phyloP scores from a whole-genome alignment of 768 basidiomycete species.

The Postia placenta region DNA sequence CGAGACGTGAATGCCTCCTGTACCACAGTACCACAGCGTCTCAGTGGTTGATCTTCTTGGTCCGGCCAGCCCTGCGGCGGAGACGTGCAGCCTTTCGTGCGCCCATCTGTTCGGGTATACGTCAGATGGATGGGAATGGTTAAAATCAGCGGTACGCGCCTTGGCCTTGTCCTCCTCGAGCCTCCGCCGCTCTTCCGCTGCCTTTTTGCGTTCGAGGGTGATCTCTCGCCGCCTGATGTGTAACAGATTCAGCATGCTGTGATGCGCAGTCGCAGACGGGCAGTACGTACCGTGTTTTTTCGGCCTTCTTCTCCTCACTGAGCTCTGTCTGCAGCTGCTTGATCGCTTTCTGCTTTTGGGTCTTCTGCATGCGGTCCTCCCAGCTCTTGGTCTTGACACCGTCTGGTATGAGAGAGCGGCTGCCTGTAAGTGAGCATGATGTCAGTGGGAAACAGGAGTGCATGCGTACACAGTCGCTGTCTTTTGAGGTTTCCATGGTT shows the following conservation, averaged over 20 bases:
- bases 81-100: constrained; percentile 70
- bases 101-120: constrained; percentile 55
- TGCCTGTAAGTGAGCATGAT: constrained; percentile 23
- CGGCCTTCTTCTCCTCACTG: constrained; percentile 70
- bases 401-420: constrained; percentile 61
- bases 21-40: neutral
- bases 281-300: constrained; percentile 51
- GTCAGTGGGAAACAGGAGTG: constrained; percentile 39
- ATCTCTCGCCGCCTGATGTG: constrained; percentile 53
- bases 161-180: constrained; percentile 59
- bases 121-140: neutral
- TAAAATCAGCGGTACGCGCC: constrained; percentile 26
- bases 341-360: constrained; percentile 57
- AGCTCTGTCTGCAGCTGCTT: constrained; percentile 71
- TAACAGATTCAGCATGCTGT: too few relatives aligned
- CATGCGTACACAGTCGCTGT: constrained; percentile 46
- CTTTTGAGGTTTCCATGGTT: constrained; percentile 29
- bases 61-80: constrained; percentile 65
- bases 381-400: constrained; percentile 64
- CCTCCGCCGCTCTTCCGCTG: constrained; percentile 65
- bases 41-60: constrained; percentile 78
- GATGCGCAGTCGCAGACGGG: too few relatives aligned
- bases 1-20: neutral
- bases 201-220: constrained; percentile 64
- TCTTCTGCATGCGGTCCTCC: constrained; percentile 64